Base-by-base conservation (phyloP, 2,329 filamentous ascomycete species). In the Leptosphaerulina australis region DNA sequence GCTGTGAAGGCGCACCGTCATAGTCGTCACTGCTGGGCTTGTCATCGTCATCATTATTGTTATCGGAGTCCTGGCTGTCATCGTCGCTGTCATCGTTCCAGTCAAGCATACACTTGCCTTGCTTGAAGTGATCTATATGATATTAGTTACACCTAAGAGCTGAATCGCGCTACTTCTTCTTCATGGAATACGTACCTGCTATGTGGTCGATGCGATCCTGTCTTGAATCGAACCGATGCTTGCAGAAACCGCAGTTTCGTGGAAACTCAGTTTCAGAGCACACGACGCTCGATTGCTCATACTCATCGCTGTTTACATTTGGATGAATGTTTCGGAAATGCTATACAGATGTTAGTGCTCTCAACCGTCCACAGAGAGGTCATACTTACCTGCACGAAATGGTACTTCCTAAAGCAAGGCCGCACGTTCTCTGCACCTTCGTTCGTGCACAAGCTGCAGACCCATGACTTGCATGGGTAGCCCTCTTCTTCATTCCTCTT, bases 251-350 rank as follows among this genome's bases (percentile, higher is more conserved):
- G 41, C 70, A 73, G 34, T 63, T 63, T 11, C 66, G 55, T 17
- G 70, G 70, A 44, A 73, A 71, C 17, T 64, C 60, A 8, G 70
- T 70, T 33, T 70, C 68, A 2, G 67, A 66, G 43, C 63, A 58
- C 12, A 72, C 67, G 5, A 66, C 41, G 40, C 65, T 69, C 10
- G 66, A 51, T 28, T 65, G 64, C 43, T 72, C 67, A 43, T 66
- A 68, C 29, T 69, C 62, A 10, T 62, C 66, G 17, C 59, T 57
- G 44, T 67, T 64, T 24, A 70, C 43, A 3, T 61, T 60, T 17
- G 69, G 67, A 40, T 73, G 70, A n/a, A 72, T 68, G 31, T 72
- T 73, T 18, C 67, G 60, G 56, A 73, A 73, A 51, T 73, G 70
- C 58, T 73, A 17, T 18, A 7, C 3, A 3, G 24, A 35, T 17